These are phyloP conservation scores for Ustilago cynodontis DNA, from an alignment of 1,284 basidiomycete species.

Conservation along the genomic window DNA sequence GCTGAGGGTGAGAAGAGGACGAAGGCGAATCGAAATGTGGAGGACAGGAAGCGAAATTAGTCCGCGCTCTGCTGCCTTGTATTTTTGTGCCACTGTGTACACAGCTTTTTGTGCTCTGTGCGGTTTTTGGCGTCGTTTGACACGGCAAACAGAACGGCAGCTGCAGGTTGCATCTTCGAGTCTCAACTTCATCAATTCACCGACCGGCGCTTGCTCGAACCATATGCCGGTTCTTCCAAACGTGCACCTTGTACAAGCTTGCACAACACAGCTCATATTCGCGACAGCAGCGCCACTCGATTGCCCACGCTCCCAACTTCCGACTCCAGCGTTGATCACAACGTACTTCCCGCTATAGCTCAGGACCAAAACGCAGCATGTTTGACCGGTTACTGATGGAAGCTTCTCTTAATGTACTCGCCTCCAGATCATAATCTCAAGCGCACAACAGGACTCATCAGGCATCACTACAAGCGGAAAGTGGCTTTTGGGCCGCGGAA, in stretches of 20 bases:
- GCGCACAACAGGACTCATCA: background rate
- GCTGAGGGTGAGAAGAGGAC: background rate
- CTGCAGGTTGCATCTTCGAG: background rate
- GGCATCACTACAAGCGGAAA: background rate
- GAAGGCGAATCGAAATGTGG: background rate
- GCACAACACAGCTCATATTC: no score
- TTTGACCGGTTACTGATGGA: background rate
- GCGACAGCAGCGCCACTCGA: background rate
- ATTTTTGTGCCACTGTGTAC: background rate
- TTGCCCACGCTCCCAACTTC: no score
- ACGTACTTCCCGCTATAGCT: background rate
- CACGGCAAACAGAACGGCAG: background rate
- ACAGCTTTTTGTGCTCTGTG: background rate
- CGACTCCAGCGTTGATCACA: no score
- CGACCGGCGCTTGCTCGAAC: background rate
- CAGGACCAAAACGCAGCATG: slow-evolving; percentile 15
- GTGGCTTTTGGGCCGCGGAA: background rate
- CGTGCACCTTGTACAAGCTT: background rate
- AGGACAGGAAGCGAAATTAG: background rate
- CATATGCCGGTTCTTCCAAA: background rate
- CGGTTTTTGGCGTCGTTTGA: background rate
- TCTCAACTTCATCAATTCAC: background rate
- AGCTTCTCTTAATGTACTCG: background rate
- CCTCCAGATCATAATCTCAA: no score
- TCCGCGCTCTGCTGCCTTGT: slow-evolving; percentile 11